Evolutionary conservation across 2,329 filamentous ascomycete genomes (phyloP), one percentile per base, ranked within the genome.

Genomic region (Arthrocladium fulminans): DNA sequence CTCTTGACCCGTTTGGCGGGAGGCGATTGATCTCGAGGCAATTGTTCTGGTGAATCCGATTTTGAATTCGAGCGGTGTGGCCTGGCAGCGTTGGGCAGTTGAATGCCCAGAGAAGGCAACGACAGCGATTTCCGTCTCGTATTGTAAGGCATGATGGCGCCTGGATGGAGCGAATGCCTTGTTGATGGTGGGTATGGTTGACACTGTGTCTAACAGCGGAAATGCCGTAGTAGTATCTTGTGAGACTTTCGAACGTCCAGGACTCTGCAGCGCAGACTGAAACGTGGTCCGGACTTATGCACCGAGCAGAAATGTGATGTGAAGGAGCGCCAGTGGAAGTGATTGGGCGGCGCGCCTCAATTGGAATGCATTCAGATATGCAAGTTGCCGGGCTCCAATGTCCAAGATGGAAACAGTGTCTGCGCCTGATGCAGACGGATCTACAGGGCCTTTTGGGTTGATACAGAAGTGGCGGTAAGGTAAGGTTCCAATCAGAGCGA

Each of bases 51-150:
- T 59, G 76, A 73, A 61, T 84, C 79, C 56, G 86, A 83, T 56
- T 72, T 66, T 55, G 77, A 76, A 56, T 74, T 74, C 63, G 77
- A 77, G 59, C 77, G 76, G 57, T 73, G 69, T 54, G 71, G 64
- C 62, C 76, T 74, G 56, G 75, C 75, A 54, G 72, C 67, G 60
- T 74, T 75, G 48, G 80, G 80, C 47, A 96, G 75, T 61, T 92
- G 86, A 60, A 97, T 95, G 65, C 92, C 92, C 61, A 97, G 78
- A 58, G 88, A 94, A 52, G 88, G 86, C 63, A 97, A 75, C 54
- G 89, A 96, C 58, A 98, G 74, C 63, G 88, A 95, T 75, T 97
- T 97, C 69, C 89, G 84, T 70, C 90, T 86, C 59, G 90, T 97
- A 70, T 96, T 95, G 76, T 96, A 96, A 64, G 84, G 85, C 88